Percentiles rank a stretch among this genome's conserved stretches.
Conservation (phyloP, 2,329 filamentous ascomycete genomes). For the Trichoderma endophyticum region DNA sequence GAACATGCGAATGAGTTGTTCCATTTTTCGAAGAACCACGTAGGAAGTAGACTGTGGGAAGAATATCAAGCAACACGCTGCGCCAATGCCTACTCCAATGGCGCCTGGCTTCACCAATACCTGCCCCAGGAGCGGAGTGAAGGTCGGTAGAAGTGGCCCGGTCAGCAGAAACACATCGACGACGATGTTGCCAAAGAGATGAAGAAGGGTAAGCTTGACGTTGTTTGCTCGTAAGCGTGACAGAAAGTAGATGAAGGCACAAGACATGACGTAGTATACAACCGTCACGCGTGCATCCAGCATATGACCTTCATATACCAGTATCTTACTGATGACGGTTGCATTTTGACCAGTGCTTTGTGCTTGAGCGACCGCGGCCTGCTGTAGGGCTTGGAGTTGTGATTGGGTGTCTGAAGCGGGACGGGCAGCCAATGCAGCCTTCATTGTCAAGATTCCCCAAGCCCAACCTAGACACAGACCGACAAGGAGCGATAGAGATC, state of each 20-base stretch:
- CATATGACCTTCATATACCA: constrained; percentile 45
- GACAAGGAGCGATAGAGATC: constrained; percentile 40
- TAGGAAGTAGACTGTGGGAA: constrained; percentile 50
- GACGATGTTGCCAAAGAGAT: constrained; percentile 47
- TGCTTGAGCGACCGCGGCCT: constrained; percentile 35
- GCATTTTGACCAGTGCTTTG: constrained; percentile 25
- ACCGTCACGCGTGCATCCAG: constrained; percentile 45
- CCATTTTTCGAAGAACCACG: constrained; percentile 36
- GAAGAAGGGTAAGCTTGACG: constrained; percentile 42
- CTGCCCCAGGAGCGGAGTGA: constrained; percentile 37
- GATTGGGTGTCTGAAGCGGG: constrained; percentile 38
- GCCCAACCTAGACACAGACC: constrained; percentile 48
- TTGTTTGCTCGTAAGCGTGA: constrained; percentile 44
- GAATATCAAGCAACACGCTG: constrained; percentile 43
- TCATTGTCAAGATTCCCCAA: constrained; percentile 49
- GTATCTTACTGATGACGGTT: constrained; percentile 30
- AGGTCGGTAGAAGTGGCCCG: constrained; percentile 41
- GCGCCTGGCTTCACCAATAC: constrained; percentile 44
- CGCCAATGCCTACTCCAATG: constrained; percentile 44
- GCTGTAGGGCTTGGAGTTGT: constrained; percentile 33
- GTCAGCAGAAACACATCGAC: constrained; percentile 44
- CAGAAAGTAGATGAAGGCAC: constrained; percentile 43
- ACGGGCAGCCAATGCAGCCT: constrained; percentile 43
- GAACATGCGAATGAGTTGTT: constrained; percentile 32
- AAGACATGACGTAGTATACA: constrained; percentile 37